Evolutionary conservation across 805 yeast genomes (phyloP).

Genomic region (Starmera amethionina): DNA sequence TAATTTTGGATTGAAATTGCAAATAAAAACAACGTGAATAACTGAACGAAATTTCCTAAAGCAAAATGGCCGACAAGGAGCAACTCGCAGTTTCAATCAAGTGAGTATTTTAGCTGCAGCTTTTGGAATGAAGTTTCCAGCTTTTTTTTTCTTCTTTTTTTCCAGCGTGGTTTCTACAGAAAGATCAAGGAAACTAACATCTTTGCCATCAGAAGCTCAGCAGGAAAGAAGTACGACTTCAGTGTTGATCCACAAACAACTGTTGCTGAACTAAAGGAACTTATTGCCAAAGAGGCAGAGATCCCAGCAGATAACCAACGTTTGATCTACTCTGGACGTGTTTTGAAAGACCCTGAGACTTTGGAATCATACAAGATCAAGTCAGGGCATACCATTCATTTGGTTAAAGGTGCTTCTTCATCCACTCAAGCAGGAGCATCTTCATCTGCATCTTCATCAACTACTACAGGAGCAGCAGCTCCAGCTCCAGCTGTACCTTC

Average conservation of each 20-base stretch:
- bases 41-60: no score
- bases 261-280: constrained; percentile 59
- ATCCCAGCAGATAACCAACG: constrained; percentile 77
- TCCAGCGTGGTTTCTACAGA: no score
- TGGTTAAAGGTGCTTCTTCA: constrained; percentile 60
- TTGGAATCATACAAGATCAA: constrained; percentile 71
- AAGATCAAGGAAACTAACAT: no score
- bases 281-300: constrained; percentile 49
- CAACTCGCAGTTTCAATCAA: neutral
- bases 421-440: constrained; percentile 6
- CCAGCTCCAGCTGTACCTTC: constrained; percentile 43
- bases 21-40: no score
- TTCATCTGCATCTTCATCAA: constrained; percentile 18
- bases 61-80: constrained; percentile 1
- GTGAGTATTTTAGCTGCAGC: neutral
- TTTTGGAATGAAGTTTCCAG: no score
- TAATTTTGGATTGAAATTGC: no score
- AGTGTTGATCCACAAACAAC: constrained; percentile 42
- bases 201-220: constrained; percentile 28
- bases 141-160: no score
- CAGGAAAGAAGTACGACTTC: constrained; percentile 72
- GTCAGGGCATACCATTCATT: constrained; percentile 78
- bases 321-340: constrained; percentile 88
- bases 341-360: constrained; percentile 75
- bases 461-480: constrained; percentile 15